Evolutionary conservation across 2,329 filamentous ascomycete species (phyloP), one percentile per base, ranked within the genome.

Genomic region (Dactylellina leptospora): DNA sequence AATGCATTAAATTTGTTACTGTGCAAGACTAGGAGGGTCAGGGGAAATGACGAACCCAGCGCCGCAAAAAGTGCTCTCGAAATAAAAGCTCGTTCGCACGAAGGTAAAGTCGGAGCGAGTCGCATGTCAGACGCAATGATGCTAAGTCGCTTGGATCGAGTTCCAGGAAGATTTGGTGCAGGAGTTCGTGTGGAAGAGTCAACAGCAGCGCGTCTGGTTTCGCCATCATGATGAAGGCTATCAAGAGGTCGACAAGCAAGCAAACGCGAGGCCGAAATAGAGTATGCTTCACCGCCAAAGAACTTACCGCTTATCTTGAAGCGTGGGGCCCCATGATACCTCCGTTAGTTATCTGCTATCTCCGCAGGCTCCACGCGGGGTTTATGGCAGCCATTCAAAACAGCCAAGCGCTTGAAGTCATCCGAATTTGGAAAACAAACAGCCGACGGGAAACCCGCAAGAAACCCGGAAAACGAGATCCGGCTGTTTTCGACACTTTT

Each of bases 121-220:
- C 82, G 77, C 85, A 89, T 48, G 84, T 83, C 68, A 78, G 79
- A 36, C 83, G 82, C 45, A 90, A 77, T 5, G 79, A 77, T 1
- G 82, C 81, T 6, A 91, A 79, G 73, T 90, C 88, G 40, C 79
- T 78, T 0, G 86, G 85, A 25, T 84, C 79, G 36, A 89, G 81
- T 74, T 83, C 82, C 64, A 78, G 79, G 73, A 91, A 81, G 74
- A 90, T 85, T 76, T 84, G 81, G 76, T 88, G 85, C 23, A 90
- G 77, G 42, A 90, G 82, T 81, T 91, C 88, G 4, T 84, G 82
- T 6, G 87, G 87, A 20, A 89, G 83, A 28, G 47, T 36, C n/a
- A 71, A 51, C 11, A 71, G 25, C 11, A 63, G 25, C 16, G 38
- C 18, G 23, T 30, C 13, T n/a, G 6, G 18, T 8, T 33, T 13